A percentile compares a stretch with the other conserved stretches of the same genome.
Conservation (phyloP, 2,329 filamentous ascomycete species). For the Claviceps fusiformis region DNA sequence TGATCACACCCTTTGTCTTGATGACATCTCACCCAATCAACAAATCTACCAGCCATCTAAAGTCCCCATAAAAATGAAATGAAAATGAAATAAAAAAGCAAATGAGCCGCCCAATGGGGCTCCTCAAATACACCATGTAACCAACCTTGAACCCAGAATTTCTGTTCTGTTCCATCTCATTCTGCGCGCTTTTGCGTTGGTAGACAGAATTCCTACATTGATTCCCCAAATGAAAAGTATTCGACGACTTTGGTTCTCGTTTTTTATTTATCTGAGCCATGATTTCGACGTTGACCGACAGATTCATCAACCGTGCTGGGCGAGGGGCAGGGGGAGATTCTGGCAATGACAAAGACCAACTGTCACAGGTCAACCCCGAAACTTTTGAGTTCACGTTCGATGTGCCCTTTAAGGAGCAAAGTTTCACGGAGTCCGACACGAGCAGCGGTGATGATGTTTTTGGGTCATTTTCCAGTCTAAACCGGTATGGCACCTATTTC, state of each 20-base stretch:
- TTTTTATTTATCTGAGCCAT: neutral
- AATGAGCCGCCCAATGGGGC: neutral
- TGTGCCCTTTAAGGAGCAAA: constrained; percentile 14
- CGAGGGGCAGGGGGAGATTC: neutral
- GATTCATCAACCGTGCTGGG: neutral
- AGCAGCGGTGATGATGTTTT: neutral
- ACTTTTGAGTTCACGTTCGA: constrained; percentile 23
- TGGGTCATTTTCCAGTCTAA: neutral
- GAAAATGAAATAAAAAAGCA: neutral
- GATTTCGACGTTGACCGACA: neutral
- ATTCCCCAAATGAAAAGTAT: too few species aligned
- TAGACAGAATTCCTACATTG: too few species aligned
- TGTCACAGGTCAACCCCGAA: neutral
- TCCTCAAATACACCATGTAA: neutral
- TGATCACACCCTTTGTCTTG: neutral
- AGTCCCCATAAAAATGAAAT: neutral
- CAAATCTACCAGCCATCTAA: neutral
- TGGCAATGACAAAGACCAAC: neutral
- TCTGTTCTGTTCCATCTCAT: neutral
- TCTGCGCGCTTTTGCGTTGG: neutral
- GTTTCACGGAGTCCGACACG: constrained; percentile 21
- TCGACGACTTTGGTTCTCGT: too few species aligned
- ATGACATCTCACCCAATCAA: neutral
- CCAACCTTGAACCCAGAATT: neutral
- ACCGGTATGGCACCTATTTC: neutral